Conservation (phyloP, 306 rosid genomes). For the Echinosophora koreensis region DNA sequence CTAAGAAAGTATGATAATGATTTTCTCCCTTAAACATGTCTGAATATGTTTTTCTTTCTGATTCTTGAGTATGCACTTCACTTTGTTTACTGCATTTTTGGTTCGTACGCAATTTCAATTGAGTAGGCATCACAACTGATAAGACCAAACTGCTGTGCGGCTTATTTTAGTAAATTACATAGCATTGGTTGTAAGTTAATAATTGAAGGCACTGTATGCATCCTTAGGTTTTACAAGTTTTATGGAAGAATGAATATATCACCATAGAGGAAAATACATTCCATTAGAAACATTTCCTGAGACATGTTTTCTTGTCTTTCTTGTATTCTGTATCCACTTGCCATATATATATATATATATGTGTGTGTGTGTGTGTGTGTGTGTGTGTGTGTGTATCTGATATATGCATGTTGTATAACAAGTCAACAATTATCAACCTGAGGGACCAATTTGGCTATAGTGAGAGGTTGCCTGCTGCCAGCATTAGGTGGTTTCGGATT, state of each 20-base stretch:
- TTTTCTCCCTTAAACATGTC: constrained; percentile 39
- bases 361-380: not conserved
- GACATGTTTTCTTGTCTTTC: not conserved
- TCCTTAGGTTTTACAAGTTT: not conserved
- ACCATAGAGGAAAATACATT: constrained; percentile 26
- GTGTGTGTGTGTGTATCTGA: not conserved
- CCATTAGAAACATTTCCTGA: not conserved
- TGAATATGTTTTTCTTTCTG: constrained; percentile 15
- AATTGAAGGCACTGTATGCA: not conserved
- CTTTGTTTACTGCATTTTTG: constrained; percentile 21
- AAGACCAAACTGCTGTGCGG: constrained; percentile 3
- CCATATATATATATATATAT: not conserved
- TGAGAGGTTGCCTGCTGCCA: not conserved
- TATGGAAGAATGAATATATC: constrained; percentile 30
- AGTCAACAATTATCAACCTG: not conserved
- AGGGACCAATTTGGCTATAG: constrained; percentile 19
- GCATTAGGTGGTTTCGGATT: constrained; percentile 22
- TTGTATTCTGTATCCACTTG: not conserved
- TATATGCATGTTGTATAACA: constrained; percentile 2
- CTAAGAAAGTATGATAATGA: constrained; percentile 75
- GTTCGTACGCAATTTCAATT: constrained; percentile 30
- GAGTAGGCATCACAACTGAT: constrained; percentile 36
- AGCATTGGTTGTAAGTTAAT: constrained; percentile 33
- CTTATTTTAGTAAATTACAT: constrained; percentile 13
- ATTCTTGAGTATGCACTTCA: constrained; percentile 29